Conservation (phyloP, 495 filamentous ascomycete species). For the Entonaema liquescens region DNA sequence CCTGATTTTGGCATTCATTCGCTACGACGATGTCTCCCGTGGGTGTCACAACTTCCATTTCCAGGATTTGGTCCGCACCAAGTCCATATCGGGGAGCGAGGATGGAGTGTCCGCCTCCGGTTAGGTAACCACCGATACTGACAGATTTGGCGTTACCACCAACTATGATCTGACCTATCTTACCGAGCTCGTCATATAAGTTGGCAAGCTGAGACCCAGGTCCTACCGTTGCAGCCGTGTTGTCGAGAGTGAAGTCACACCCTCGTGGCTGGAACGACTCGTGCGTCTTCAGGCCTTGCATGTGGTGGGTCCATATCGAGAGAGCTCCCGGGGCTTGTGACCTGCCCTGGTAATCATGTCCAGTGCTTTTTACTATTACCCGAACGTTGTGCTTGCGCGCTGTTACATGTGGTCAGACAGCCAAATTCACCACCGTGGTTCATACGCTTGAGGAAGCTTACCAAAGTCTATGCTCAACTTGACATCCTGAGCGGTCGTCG, state of each 20-base stretch:
- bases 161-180: conserved; percentile 48
- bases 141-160: conserved; percentile 45
- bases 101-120: conserved; percentile 68
- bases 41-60: conserved; percentile 69
- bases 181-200: conserved; percentile 45
- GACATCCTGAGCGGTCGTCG: conserved; percentile 51
- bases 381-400: conserved; percentile 64
- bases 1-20: conserved; percentile 63
- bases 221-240: conserved; percentile 50
- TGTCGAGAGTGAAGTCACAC: conserved; percentile 48
- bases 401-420: conserved; percentile 24
- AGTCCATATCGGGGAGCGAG: conserved; percentile 65
- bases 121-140: conserved; percentile 64
- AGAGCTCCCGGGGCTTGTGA: conserved; percentile 59
- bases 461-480: conserved; percentile 56
- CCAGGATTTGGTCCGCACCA: conserved; percentile 68
- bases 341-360: conserved; percentile 67
- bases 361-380: conserved; percentile 69
- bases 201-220: conserved; percentile 52
- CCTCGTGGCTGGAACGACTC: conserved; percentile 49
- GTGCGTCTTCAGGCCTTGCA: conserved; percentile 51
- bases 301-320: conserved; percentile 61
- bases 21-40: conserved; percentile 61
- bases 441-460: conserved; percentile 10
- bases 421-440: neutral